phyloP scores from a whole-genome alignment of 768 basidiomycete genomes.

The Boletus reticulatus region DNA sequence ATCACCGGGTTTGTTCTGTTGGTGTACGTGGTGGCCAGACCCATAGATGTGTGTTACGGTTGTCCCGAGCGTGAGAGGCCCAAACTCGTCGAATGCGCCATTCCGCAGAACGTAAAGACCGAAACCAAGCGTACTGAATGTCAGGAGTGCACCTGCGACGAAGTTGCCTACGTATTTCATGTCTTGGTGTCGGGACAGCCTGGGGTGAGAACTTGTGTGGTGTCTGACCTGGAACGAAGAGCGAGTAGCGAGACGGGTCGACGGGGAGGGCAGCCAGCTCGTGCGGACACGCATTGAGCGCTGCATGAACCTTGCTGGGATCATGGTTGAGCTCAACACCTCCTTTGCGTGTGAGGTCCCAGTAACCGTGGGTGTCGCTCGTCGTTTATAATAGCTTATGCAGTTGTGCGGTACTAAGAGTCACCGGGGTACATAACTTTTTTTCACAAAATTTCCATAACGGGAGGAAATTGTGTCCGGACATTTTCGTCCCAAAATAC shows the following conservation, averaged over 20 bases:
- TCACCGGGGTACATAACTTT: background rate
- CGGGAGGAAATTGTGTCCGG: background rate
- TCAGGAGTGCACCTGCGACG: slow-evolving; percentile 17
- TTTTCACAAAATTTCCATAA: slow-evolving; percentile 1
- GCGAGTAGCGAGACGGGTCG: background rate
- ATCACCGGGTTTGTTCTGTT: slow-evolving; percentile 1
- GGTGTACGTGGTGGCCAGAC: background rate
- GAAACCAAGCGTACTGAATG: slow-evolving; percentile 19
- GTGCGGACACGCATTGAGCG: background rate
- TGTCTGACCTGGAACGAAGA: background rate
- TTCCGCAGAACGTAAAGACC: slow-evolving; percentile 18
- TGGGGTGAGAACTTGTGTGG: background rate
- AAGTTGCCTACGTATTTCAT: slow-evolving; percentile 8
- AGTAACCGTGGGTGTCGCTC: too few species aligned
- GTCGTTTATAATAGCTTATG: too few species aligned
- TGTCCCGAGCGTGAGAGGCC: slow-evolving; percentile 2
- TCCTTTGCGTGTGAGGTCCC: background rate
- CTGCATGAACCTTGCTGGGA: background rate
- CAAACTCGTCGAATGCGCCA: background rate
- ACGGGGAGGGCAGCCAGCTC: background rate
- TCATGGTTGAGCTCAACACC: background rate
- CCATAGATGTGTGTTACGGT: background rate
- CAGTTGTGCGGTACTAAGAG: too few species aligned
- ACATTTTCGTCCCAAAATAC: slow-evolving; percentile 3
- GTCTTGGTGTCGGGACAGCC: slow-evolving; percentile 2